Conservation (phyloP, 2,329 filamentous ascomycete species). For the Epichloe uncinata region DNA sequence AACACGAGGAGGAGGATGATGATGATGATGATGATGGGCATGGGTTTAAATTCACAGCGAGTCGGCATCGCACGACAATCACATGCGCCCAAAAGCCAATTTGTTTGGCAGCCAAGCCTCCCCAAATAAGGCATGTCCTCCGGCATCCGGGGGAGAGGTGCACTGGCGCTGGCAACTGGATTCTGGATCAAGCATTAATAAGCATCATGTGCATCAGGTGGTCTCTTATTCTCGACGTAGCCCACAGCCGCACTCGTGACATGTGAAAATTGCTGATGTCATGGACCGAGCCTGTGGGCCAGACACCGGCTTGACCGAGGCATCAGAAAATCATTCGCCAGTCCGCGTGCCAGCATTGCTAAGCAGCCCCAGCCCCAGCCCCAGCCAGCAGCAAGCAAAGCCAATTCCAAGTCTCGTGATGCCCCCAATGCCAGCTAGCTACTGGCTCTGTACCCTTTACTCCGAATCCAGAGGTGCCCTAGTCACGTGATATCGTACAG, state of each 20-base stretch:
- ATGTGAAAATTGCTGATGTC: slow-evolving; percentile 3
- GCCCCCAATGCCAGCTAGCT: too few relatives aligned
- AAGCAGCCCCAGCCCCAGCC: neutral
- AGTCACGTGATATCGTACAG: too few relatives aligned
- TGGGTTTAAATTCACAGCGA: slow-evolving; percentile 1
- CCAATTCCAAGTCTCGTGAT: too few relatives aligned
- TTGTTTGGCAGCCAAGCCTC: neutral
- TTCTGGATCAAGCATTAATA: neutral
- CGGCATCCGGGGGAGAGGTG: neutral
- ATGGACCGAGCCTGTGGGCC: neutral
- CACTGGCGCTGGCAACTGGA: neutral
- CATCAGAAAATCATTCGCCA: neutral
- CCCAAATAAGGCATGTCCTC: neutral
- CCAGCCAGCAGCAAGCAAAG: too few relatives aligned
- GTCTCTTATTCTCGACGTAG: neutral
- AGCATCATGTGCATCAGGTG: too few relatives aligned
- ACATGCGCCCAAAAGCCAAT: slow-evolving; percentile 1
- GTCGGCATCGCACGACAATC: slow-evolving; percentile 1
- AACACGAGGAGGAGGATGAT: too few relatives aligned
- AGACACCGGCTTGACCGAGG: slow-evolving; percentile 1
- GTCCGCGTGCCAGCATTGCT: neutral
- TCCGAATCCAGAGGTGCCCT: too few relatives aligned
- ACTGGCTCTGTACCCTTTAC: too few relatives aligned
- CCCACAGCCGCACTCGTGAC: neutral
- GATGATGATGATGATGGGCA: neutral